Base-by-base conservation (phyloP, 768 basidiomycete species). In the Gymnopilus dilepis region DNA sequence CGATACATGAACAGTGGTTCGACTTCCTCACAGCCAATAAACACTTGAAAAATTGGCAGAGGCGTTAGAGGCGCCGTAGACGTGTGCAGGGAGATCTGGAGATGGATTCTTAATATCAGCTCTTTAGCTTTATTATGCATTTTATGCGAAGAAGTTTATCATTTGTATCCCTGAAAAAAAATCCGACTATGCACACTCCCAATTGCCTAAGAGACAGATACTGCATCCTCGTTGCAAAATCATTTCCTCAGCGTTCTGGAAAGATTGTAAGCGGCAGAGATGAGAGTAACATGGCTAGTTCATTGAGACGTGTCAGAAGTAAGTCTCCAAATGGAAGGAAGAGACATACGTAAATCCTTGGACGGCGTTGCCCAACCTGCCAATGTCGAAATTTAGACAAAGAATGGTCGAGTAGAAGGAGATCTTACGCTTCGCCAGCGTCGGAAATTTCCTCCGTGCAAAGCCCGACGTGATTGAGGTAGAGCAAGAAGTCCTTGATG, bases 391-490 rank as follows among this genome's bases (percentile, higher is more conserved):
- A 19, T n/a, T 31, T 40, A 38, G 40, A 17, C 17, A n/a, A 34
- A 21, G 37, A 6, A 15, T 15, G 15, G 26, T 15, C 12, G 30
- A 40, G 24, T 26, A 59, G 48, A 40, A 24, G 15, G 59, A 33
- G 34, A n/a, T n/a, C 85, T 58, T 65, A 91, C 89, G 85, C 90
- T 76, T 95, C 93, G 9, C 94, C 94, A 30, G 92, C 86, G 63
- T 88, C 88, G 0, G 90, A 92, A 42, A 93, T 91, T 70, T 94
- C 92, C 72, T 93, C 95, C 0, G 88, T 91, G 72, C 92, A 94
- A 31, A 96, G 76, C 0, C 90, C 92, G 33, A 95, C 88, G 68
- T 97, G 94, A 72, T 96, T 96, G 5, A 89, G 85, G 72, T 92
- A 95, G 43, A 91, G 80, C 54, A 91, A 70, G 73, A 93, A 92